Percentiles rank a stretch among this genome's conserved stretches.
These are phyloP conservation scores for Arthrobotrys pseudoclavata DNA, from an alignment of 2,329 filamentous ascomycete genomes.

Conservation along the genomic window DNA sequence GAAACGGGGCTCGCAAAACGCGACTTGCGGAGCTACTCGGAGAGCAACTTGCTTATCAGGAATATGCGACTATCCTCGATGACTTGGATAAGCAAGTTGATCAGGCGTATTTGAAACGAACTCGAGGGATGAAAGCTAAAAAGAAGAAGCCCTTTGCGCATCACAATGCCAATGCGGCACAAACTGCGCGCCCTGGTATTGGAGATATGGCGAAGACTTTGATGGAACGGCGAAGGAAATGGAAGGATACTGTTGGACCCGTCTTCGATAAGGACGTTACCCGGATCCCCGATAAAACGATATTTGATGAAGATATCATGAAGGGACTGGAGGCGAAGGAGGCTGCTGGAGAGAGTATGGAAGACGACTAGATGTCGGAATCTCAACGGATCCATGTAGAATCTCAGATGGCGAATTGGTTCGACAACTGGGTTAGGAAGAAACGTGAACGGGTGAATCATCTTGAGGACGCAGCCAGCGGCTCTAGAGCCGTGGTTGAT, in stretches of 20 bases:
- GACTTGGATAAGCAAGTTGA: conserved; percentile 90
- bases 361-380: conserved; percentile 57
- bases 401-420: neutral
- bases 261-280: conserved; percentile 82
- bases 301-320: conserved; percentile 61
- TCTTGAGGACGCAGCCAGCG: neutral
- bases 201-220: conserved; percentile 90
- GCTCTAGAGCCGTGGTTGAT: conserved; percentile 21
- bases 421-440: neutral
- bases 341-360: conserved; percentile 62
- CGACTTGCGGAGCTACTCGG: conserved; percentile 87
- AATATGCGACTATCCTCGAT: conserved; percentile 96
- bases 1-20: conserved; percentile 91
- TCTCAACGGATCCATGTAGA: neutral
- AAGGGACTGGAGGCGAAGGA: conserved; percentile 62
- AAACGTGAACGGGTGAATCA: neutral
- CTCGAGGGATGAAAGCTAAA: conserved; percentile 91
- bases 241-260: conserved; percentile 90
- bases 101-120: conserved; percentile 94
- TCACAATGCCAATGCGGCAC: conserved; percentile 72
- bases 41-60: conserved; percentile 94
- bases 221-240: conserved; percentile 90
- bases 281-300: conserved; percentile 61
- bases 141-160: conserved; percentile 88
- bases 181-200: conserved; percentile 79